Evolutionary conservation across 805 yeast species (phyloP), one percentile per base, ranked within the genome.

Genomic region (Torulaspora quercuum): DNA sequence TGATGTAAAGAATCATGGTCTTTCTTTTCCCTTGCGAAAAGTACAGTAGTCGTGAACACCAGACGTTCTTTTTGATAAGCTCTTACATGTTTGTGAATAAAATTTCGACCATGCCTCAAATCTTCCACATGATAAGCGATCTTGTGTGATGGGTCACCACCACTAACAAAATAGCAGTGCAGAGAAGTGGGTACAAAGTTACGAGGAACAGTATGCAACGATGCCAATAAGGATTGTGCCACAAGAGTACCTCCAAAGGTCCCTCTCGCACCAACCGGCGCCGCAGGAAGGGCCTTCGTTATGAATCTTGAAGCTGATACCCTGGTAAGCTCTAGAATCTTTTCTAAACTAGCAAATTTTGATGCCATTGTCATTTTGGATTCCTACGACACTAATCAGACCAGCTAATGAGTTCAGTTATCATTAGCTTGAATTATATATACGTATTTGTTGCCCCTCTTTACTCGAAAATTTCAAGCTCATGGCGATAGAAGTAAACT

Each of bases 161-260:
- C 75, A 10, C 63, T 57, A 6, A 82, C 53, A 49, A 82, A 82
- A 53, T 75, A 78, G 11, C 79, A 69, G 52, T 81, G 88, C 38
- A 78, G 60, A 7, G 85, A 73, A 21, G 73, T 69, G 1, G 88
- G 87, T 18, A 62, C 63, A 58, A 72, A 73, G 13, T 57, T 48
- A 2, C 46, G 53, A n/a, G 70, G 68, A 5, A 76, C 65, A 6
- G 77, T 71, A 32, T 69, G 65, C 21, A 79, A 62, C 2, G 82
- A 78, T 5, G 84, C 85, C 41, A 72, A 55, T 3, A 80, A 57
- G 2, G 86, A 65, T 48, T 81, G 88, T 0, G 84, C 83, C 11
- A 78, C 76, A 27, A 76, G 61, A 12, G 79, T 76, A 7, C 89
- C 88, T 2, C 88, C 88, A 61, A 80, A 81, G 0, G 80, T 75